phyloP scores from a whole-genome alignment of 495 filamentous ascomycete species.

The Pyrenula massariospora region DNA sequence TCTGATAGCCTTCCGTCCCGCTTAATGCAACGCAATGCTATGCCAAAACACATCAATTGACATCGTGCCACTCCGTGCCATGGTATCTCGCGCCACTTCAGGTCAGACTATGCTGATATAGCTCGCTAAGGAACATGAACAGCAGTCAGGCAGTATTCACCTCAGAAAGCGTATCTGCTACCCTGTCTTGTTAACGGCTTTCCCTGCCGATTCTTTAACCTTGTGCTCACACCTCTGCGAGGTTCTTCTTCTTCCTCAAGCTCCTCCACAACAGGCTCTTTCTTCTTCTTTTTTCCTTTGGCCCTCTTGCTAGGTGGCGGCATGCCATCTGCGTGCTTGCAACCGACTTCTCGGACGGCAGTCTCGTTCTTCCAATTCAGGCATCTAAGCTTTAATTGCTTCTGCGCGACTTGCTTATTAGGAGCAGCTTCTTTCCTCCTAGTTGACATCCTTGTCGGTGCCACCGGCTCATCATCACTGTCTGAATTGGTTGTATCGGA shows the following conservation, averaged over 20 bases:
- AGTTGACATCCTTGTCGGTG: slow-evolving; percentile 61
- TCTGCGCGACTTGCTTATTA: slow-evolving; percentile 10
- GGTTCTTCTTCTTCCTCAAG: not conserved
- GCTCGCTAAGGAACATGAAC: too few relatives aligned
- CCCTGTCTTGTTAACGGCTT: slow-evolving; percentile 37
- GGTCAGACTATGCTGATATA: too few relatives aligned
- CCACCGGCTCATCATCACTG: slow-evolving; percentile 13
- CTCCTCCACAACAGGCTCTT: slow-evolving; percentile 11
- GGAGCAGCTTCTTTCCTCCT: slow-evolving; percentile 59
- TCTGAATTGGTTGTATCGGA: slow-evolving; percentile 42
- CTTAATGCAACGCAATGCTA: not conserved
- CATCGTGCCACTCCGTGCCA: not conserved
- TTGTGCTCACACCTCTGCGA: slow-evolving; percentile 19
- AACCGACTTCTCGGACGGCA: slow-evolving; percentile 63
- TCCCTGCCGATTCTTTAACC: slow-evolving; percentile 33
- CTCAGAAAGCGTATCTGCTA: slow-evolving; percentile 30
- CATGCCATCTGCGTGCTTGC: slow-evolving; percentile 68
- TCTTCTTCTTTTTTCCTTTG: slow-evolving; percentile 27
- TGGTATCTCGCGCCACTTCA: not conserved
- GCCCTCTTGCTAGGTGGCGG: slow-evolving; percentile 46
- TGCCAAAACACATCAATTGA: not conserved
- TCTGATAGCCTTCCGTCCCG: too few relatives aligned
- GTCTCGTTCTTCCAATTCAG: slow-evolving; percentile 72
- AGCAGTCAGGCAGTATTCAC: too few relatives aligned
- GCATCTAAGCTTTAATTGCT: slow-evolving; percentile 48